Conservation (phyloP, 257 asterid genomes). For the Prunella vulgaris region DNA sequence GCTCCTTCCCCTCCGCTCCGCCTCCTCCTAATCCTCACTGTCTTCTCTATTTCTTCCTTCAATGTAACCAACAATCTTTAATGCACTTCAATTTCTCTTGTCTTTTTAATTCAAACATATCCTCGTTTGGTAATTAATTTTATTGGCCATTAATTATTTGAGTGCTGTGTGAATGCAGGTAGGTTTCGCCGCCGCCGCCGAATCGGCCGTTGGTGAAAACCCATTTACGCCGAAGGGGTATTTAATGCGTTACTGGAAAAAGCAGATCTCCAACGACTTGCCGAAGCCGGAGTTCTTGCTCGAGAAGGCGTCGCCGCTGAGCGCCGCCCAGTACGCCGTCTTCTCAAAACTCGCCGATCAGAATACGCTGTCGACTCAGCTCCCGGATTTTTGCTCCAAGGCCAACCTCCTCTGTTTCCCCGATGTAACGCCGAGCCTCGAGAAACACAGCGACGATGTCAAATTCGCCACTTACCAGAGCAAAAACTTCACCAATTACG, state of each 20-base stretch:
- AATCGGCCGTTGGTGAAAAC: conserved; percentile 18
- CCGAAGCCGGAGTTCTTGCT: conserved; percentile 51
- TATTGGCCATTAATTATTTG: not conserved
- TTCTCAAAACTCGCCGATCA: conserved; percentile 53
- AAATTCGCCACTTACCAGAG: conserved; percentile 35
- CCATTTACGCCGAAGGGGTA: conserved; percentile 63
- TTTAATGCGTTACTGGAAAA: conserved; percentile 56
- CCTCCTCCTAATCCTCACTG: conserved; percentile 19
- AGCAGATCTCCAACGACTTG: conserved; percentile 52
- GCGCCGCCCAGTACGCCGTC: conserved; percentile 43
- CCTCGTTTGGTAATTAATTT: not conserved
- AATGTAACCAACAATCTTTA: conserved; percentile 24
- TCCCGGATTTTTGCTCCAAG: conserved; percentile 54
- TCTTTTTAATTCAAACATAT: not conserved
- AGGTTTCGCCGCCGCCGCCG: conserved; percentile 22
- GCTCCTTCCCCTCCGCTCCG: conserved; percentile 14
- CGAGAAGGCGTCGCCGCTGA: conserved; percentile 58
- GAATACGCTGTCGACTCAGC: conserved; percentile 51
- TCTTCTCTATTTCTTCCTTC: conserved; percentile 17
- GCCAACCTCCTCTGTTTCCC: conserved; percentile 69
- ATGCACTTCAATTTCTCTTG: not conserved
- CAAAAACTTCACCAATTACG: conserved; percentile 75
- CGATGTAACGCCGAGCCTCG: conserved; percentile 47
- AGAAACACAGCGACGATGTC: conserved; percentile 43
- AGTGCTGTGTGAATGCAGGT: conserved; percentile 42